A percentile compares a stretch with the other conserved stretches of the same genome.
Evolutionary conservation across 768 basidiomycete genomes (phyloP).

Genomic region (Lepiota subincarnata): DNA sequence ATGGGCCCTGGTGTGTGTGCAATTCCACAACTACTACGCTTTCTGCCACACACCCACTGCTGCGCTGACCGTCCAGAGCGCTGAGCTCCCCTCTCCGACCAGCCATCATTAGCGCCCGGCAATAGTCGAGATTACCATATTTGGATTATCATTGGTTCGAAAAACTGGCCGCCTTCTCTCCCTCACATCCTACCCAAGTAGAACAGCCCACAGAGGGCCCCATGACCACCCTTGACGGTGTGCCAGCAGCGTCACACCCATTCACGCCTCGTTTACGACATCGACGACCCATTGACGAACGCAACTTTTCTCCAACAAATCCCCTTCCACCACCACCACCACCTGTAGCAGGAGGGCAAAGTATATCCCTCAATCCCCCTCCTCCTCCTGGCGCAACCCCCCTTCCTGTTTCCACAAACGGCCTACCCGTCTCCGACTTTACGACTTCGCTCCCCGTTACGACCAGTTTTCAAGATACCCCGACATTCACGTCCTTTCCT

Average conservation of each 20-base stretch:
- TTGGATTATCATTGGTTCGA: slow-evolving; percentile 10
- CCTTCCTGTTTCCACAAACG: neutral
- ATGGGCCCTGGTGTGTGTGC: neutral
- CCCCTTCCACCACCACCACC: neutral
- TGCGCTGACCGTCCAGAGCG: too few species aligned
- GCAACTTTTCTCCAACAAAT: neutral
- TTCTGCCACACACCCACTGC: too few species aligned
- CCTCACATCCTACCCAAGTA: neutral
- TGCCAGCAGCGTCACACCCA: neutral
- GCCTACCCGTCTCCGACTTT: slow-evolving; percentile 15
- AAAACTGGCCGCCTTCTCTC: neutral
- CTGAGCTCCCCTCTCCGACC: too few species aligned
- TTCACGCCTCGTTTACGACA: neutral
- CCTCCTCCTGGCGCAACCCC: neutral
- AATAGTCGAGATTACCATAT: slow-evolving; percentile 7
- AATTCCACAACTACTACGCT: neutral
- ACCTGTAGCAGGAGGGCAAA: slow-evolving; percentile 5
- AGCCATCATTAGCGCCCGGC: neutral
- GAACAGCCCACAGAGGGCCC: slow-evolving; percentile 1
- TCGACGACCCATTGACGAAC: slow-evolving; percentile 5
- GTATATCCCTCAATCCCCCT: slow-evolving; percentile 3
- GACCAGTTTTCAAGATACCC: slow-evolving; percentile 34
- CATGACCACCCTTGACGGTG: slow-evolving; percentile 1
- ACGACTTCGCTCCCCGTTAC: slow-evolving; percentile 34
- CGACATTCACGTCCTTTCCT: slow-evolving; percentile 39